A percentile compares a stretch with the other conserved stretches of the same genome.
phyloP scores from a whole-genome alignment of 352 stramenopile species.

The Phytopythium chamaehyphon region DNA sequence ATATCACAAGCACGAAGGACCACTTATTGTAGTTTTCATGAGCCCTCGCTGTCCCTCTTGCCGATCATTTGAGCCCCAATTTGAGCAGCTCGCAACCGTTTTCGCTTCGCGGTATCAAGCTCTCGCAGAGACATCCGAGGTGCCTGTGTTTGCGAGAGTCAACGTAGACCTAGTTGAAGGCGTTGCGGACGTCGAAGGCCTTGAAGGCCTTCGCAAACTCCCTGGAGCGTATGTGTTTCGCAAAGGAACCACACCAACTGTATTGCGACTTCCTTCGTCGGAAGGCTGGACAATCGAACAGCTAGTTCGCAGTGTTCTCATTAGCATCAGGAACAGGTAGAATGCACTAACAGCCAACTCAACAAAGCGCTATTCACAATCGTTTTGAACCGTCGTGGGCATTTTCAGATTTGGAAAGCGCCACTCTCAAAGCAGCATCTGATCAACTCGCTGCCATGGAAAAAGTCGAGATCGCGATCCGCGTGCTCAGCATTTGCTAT shows the following conservation, averaged over 20 bases:
- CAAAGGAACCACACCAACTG: conserved; percentile 4
- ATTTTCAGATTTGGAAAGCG: background rate
- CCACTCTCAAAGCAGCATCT: background rate
- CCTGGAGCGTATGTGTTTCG: background rate
- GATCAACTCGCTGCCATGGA: too few species aligned
- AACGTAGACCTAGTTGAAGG: conserved; percentile 19
- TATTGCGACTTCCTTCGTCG: conserved; percentile 4
- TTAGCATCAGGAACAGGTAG: background rate
- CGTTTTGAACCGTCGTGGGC: background rate
- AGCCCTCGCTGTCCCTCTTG: conserved; percentile 17
- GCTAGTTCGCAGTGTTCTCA: background rate
- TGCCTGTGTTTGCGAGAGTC: conserved; percentile 9
- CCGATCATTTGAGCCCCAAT: conserved; percentile 10
- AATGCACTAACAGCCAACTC: background rate
- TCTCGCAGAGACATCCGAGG: background rate
- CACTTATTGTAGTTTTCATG: conserved; percentile 14
- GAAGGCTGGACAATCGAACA: background rate
- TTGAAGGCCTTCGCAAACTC: background rate
- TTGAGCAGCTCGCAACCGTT: conserved; percentile 7
- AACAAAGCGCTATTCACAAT: background rate
- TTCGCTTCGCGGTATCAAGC: background rate
- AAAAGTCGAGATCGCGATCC: conserved; percentile 69
- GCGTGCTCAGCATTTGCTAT: conserved; percentile 48
- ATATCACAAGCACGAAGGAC: background rate
- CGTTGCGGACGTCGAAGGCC: background rate